Evolutionary conservation across 257 asterid species (phyloP).

Genomic region (Solanum ahanhuiri): DNA sequence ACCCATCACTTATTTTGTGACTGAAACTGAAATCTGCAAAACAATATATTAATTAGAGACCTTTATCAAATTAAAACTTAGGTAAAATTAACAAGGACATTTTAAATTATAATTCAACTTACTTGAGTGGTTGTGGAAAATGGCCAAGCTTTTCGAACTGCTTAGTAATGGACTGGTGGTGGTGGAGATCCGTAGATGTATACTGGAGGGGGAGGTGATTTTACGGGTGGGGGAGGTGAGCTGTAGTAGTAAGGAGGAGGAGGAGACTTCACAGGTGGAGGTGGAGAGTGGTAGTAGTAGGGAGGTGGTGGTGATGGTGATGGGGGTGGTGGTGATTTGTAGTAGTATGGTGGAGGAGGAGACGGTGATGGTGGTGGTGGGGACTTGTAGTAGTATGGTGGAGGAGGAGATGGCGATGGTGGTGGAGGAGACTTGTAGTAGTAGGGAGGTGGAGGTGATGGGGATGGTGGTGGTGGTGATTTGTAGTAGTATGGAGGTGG

Average conservation of each 20-base stretch:
- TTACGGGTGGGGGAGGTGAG: constrained; percentile 49
- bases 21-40: constrained; percentile 20
- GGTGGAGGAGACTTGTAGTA: constrained; percentile 19
- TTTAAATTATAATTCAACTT: constrained; percentile 3
- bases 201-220: constrained; percentile 28
- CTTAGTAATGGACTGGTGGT: constrained; percentile 33
- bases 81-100: not conserved
- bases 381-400: constrained; percentile 1
- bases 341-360: constrained; percentile 5
- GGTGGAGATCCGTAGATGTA: constrained; percentile 40
- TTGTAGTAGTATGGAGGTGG: not conserved
- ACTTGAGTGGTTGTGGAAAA: constrained; percentile 17
- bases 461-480: constrained; percentile 17
- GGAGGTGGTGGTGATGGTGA: constrained; percentile 13
- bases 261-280: constrained; percentile 5
- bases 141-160: not conserved
- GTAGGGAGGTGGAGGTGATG: not conserved
- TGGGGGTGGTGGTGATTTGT: constrained; percentile 22
- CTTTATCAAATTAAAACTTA: too few relatives aligned
- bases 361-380: constrained; percentile 13
- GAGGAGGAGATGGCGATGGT: constrained; percentile 4
- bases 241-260: constrained; percentile 12
- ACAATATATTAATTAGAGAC: not conserved
- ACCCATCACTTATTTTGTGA: constrained; percentile 22
- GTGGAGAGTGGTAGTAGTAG: constrained; percentile 17